These are phyloP conservation scores for Arabis hirsuta DNA, from an alignment of 345 rosid genomes.

Conservation along the genomic window DNA sequence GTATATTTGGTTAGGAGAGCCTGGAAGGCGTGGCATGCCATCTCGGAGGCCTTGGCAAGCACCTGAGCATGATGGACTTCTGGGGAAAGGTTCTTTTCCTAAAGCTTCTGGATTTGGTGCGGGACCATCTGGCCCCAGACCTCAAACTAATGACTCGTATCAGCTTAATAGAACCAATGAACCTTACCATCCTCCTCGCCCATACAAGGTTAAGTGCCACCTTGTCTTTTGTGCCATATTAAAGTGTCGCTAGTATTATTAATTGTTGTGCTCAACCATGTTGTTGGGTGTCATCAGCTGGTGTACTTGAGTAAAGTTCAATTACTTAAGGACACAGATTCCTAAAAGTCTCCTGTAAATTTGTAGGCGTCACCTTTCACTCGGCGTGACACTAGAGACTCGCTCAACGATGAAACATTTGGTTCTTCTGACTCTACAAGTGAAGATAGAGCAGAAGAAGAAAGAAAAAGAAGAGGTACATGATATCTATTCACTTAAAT, in stretches of 20 bases:
- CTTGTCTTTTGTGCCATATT: slow-evolving; percentile 31
- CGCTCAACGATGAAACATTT: slow-evolving; percentile 89
- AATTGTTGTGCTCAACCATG: slow-evolving; percentile 30
- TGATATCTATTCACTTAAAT: slow-evolving; percentile 21
- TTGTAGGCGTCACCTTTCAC: slow-evolving; percentile 75
- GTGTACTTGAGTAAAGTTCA: slow-evolving; percentile 21
- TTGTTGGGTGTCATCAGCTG: slow-evolving; percentile 24
- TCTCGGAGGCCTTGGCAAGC: slow-evolving; percentile 80
- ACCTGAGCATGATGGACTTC: slow-evolving; percentile 96
- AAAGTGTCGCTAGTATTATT: slow-evolving; percentile 1
- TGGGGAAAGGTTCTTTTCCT: slow-evolving; percentile 95
- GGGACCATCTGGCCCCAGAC: slow-evolving; percentile 65
- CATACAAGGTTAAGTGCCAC: slow-evolving; percentile 72
- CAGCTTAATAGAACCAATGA: slow-evolving; percentile 70
- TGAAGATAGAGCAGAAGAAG: slow-evolving; percentile 96
- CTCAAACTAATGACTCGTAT: slow-evolving; percentile 66
- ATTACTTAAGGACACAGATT: slow-evolving; percentile 12
- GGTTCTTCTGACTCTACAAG: slow-evolving; percentile 77
- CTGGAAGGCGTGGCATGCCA: slow-evolving; percentile 75
- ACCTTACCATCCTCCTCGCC: slow-evolving; percentile 96
- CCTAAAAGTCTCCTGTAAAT: slow-evolving; percentile 34
- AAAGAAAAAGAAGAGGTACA: slow-evolving; percentile 92
- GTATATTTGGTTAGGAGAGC: slow-evolving; percentile 51
- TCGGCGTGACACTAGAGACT: slow-evolving; percentile 73
- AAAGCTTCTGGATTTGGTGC: slow-evolving; percentile 71